Evolutionary conservation across 176 grass and related monocot species (phyloP).

Genomic region (Zizania latifolia): DNA sequence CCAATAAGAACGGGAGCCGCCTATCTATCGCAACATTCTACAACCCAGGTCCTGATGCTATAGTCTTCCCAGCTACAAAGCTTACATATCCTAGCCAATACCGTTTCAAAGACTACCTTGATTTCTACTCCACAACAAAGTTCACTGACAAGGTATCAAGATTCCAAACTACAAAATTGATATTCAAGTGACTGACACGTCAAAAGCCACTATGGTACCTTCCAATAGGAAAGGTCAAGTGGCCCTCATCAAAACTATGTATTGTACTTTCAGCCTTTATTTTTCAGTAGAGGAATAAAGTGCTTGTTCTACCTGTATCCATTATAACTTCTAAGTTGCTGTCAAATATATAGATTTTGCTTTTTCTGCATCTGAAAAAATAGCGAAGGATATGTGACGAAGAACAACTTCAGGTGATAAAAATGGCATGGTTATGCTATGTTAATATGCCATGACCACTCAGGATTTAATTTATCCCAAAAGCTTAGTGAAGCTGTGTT

Average conservation of each 20-base stretch:
- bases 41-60: conserved; percentile 49
- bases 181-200: conserved; percentile 15
- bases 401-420: not conserved
- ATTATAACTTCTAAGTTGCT: conserved; percentile 6
- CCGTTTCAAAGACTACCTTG: conserved; percentile 66
- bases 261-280: conserved; percentile 14
- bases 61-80: conserved; percentile 57
- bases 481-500: not conserved
- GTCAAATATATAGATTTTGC: not conserved
- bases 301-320: not conserved
- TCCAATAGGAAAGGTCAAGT: not conserved
- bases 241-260: not conserved
- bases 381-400: not conserved
- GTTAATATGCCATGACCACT: not conserved
- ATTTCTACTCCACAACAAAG: conserved; percentile 48
- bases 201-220: not conserved
- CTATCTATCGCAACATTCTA: conserved; percentile 62
- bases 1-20: conserved; percentile 49
- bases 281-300: conserved; percentile 32
- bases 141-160: conserved; percentile 57
- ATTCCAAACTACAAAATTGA: conserved; percentile 48
- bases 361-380: conserved; percentile 7
- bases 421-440: not conserved
- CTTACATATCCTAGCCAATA: conserved; percentile 62
- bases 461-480: not conserved